Conservation (phyloP, 768 basidiomycete species). For the Omphalotus guepiniiformis region DNA sequence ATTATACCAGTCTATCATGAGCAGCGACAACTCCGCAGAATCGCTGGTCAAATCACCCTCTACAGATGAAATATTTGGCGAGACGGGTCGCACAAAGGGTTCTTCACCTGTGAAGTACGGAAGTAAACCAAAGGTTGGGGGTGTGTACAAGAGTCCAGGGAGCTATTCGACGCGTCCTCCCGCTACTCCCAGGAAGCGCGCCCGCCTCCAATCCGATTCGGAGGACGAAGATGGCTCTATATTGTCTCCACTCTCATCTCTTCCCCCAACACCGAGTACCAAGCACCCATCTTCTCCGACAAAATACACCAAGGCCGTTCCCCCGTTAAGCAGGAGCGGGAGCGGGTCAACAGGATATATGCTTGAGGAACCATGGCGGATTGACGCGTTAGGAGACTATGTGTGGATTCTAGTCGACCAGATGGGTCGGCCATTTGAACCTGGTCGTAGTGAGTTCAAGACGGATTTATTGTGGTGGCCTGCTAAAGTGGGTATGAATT, state of each 20-base stretch:
- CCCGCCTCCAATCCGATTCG: neutral
- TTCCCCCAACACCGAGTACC: neutral
- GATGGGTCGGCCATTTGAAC: constrained; percentile 30
- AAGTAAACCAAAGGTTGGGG: neutral
- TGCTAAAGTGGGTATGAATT: constrained; percentile 43
- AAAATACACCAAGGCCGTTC: neutral
- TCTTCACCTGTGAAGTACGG: constrained; percentile 4
- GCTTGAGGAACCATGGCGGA: constrained; percentile 12
- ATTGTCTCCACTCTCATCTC: neutral
- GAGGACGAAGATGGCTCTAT: neutral
- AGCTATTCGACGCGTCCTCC: neutral
- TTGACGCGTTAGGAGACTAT: constrained; percentile 29
- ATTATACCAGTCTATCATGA: too few species aligned
- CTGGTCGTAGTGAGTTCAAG: constrained; percentile 20
- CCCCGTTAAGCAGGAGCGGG: neutral
- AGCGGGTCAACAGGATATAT: neutral
- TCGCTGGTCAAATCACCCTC: neutral
- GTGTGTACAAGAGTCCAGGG: neutral
- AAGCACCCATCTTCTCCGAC: neutral
- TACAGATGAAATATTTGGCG: constrained; percentile 1
- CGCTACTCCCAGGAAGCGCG: neutral
- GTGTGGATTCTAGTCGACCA: constrained; percentile 54
- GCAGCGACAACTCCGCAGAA: neutral
- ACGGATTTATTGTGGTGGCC: constrained; percentile 65
- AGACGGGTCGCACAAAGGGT: neutral